Base-by-base conservation (phyloP, 257 asterid species). In the Salvia splendens region DNA sequence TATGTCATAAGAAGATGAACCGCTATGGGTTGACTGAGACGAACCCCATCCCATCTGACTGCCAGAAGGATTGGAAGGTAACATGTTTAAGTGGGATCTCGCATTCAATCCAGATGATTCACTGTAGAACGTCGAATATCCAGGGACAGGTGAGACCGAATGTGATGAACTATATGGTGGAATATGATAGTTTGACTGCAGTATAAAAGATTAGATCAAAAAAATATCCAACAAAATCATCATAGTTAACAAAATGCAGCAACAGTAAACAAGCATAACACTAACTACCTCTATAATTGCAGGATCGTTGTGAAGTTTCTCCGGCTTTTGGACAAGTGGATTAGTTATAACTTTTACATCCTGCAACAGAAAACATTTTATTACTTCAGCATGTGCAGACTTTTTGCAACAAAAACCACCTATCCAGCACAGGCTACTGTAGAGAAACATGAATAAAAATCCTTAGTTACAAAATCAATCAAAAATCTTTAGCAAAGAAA, bases 291-390 rank as follows among this genome's bases (percentile, higher is more conserved):
- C 84, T 76, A 88, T 88, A 74, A 87, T 83, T 6, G 96, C 95
- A 69, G 95, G 92, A 70, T 91, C 96, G 33, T 79, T 69, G 76
- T 78, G 73, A 38, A 84, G 47, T 16, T 83, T 73, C 74, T 90
- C 91, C 78, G 83, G 86, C 33, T 35, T 59, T 73, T 73, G 87
- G 72, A 76, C 70, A 33, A 86, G 75, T 48, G 80, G 81, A 15
- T 80, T 73, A 65, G 89, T 73, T 76, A 83, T 91, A 47, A 88
- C 91, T 73, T 82, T 85, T 76, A 91, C 73, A 77, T 88, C 95
- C 96, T 86, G 82, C 75, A 79, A 75, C 12, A 2, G 60, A 8
- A 59, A 60, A 67, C 16, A 45, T 54, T 24, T 38, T 17, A 24
- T 40, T 38, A 42, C 64, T 38, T 53, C 55, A 54, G 28, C 42